A percentile compares a stretch with the other conserved stretches of the same genome.
phyloP scores from a whole-genome alignment of 169 alveolate genomes.

The Plasmodium malariae region DNA sequence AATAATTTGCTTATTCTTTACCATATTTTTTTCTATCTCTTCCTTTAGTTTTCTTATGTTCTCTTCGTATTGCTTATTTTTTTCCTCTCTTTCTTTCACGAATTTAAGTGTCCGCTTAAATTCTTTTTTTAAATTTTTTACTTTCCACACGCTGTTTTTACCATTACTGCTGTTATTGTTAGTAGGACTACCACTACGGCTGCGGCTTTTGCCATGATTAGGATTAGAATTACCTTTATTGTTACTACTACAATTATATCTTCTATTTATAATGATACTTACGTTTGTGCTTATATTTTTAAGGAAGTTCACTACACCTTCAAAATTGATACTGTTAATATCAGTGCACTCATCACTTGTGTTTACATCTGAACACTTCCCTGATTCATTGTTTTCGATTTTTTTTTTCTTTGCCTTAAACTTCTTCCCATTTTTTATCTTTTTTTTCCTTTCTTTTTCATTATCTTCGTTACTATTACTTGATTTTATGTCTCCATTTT shows the following conservation, averaged over 20 bases:
- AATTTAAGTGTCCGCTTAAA: conserved; percentile 6
- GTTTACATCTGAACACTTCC: background rate
- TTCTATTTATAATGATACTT: too few species aligned
- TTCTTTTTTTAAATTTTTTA: background rate
- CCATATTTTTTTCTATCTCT: conserved; percentile 16
- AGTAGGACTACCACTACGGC: background rate
- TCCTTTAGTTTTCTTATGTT: conserved; percentile 18
- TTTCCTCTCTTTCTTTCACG: background rate
- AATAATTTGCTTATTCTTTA: conserved; percentile 13
- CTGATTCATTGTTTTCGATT: background rate
- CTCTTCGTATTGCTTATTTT: conserved; percentile 12
- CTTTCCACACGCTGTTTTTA: background rate
- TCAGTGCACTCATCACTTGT: background rate
- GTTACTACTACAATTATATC: too few species aligned
- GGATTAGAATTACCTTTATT: background rate
- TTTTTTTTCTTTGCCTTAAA: conserved; percentile 11
- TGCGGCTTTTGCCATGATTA: background rate
- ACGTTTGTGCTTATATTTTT: background rate
- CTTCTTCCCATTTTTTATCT: conserved; percentile 2
- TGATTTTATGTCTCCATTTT: background rate
- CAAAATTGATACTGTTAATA: background rate
- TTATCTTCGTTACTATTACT: background rate
- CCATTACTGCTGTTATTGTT: background rate
- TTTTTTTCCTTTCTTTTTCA: conserved; percentile 13
- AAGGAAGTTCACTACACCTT: conserved; percentile 6